These are phyloP conservation scores for Lactuca saligna DNA, from an alignment of 129 eudicot genomes.

Conservation along the genomic window DNA sequence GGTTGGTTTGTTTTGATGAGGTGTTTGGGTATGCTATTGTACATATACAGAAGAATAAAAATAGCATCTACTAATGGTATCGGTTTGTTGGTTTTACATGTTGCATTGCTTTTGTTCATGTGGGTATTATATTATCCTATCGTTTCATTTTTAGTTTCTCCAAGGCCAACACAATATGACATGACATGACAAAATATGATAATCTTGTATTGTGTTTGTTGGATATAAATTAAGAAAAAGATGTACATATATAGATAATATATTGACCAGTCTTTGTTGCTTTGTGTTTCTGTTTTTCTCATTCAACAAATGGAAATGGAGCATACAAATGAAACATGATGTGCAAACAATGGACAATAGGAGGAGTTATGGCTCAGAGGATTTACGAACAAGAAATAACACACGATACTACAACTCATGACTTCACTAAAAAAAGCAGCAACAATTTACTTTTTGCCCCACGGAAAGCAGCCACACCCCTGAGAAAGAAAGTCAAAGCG, in stretches of 20 bases:
- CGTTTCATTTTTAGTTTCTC: not conserved
- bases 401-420: conserved; percentile 20
- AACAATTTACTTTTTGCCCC: conserved; percentile 57
- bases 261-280: not conserved
- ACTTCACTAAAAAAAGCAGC: conserved; percentile 4
- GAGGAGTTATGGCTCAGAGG: conserved; percentile 6
- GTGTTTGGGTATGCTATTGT: conserved; percentile 8
- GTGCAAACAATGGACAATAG: conserved; percentile 24
- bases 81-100: conserved; percentile 12
- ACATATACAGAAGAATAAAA: conserved; percentile 20
- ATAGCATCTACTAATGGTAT: not conserved
- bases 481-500: conserved; percentile 24
- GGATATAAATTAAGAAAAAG: too few relatives aligned
- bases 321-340: conserved; percentile 21
- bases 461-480: conserved; percentile 74
- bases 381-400: conserved; percentile 23
- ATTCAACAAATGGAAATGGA: conserved; percentile 9
- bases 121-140: not conserved
- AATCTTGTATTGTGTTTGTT: not conserved
- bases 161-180: not conserved
- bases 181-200: too few relatives aligned
- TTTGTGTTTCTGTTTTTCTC: conserved; percentile 1
- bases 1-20: conserved; percentile 18
- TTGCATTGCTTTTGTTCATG: conserved; percentile 1
- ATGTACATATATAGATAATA: too few relatives aligned